Evolutionary conservation across 2,329 filamentous ascomycete genomes (phyloP).

Genomic region (Periconia sp.): DNA sequence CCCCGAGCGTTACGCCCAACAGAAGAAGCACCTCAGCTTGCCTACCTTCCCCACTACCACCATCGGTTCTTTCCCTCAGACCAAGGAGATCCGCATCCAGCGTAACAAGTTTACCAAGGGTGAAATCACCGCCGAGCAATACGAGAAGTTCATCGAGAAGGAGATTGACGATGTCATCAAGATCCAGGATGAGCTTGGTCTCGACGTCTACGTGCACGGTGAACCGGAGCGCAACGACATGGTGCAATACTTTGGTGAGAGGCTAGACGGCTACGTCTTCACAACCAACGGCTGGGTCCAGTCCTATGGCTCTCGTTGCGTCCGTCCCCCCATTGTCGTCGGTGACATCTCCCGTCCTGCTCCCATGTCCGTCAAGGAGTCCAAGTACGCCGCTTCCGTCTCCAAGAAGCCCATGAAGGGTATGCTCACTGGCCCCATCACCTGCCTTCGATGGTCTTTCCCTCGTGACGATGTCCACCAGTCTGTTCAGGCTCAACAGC

Average conservation of each 20-base stretch:
- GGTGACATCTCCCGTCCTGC: slow-evolving; percentile 96
- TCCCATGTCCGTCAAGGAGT: slow-evolving; percentile 99
- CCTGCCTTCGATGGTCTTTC: slow-evolving; percentile 99
- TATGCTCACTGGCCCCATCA: slow-evolving; percentile 99
- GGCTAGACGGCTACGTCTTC: slow-evolving; percentile 94
- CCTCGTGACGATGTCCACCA: slow-evolving; percentile 99
- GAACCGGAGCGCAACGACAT: slow-evolving; percentile 99
- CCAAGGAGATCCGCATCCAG: slow-evolving; percentile 94
- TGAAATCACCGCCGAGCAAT: slow-evolving; percentile 88
- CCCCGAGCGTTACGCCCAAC: slow-evolving; percentile 78
- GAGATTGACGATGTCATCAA: slow-evolving; percentile 94
- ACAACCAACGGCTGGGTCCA: slow-evolving; percentile 99
- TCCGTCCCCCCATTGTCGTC: slow-evolving; percentile 96
- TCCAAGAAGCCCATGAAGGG: slow-evolving; percentile 99
- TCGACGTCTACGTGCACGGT: slow-evolving; percentile 97
- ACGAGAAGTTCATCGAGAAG: slow-evolving; percentile 99
- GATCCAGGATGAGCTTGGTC: slow-evolving; percentile 96
- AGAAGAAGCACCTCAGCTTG: slow-evolving; percentile 90
- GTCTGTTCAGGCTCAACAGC: slow-evolving; percentile 97
- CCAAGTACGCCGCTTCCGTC: slow-evolving; percentile 94
- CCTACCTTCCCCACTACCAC: slow-evolving; percentile 98
- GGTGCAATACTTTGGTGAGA: slow-evolving; percentile 99
- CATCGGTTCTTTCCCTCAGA: slow-evolving; percentile 99
- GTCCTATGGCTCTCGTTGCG: slow-evolving; percentile 96
- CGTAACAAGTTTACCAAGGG: slow-evolving; percentile 99